Base-by-base conservation (phyloP, 805 yeast genomes). In the Helenozyma baotianmanensis region DNA sequence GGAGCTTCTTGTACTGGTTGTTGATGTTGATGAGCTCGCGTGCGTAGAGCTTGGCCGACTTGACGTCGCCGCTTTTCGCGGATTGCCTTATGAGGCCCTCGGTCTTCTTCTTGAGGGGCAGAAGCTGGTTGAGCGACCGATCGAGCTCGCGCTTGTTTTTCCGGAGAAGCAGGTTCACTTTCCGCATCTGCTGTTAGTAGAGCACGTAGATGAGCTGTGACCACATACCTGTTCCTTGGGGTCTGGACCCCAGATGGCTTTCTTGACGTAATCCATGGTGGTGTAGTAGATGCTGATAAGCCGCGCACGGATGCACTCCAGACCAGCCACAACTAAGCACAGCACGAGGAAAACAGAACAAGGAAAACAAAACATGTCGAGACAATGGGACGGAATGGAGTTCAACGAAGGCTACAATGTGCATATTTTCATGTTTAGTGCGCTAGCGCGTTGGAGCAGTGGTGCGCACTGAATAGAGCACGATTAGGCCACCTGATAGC, bases 241-340 rank as follows among this genome's bases (percentile, higher is more conserved):
- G 53, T 89, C 96, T 0, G 97, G 97, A 0, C 98, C 98, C 82
- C 94, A 90, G 23, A 90, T 80, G 4, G 89, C 84, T 54, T 81
- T 80, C 62, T 86, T 89, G 21, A 90, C 57, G 55, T 70, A 82
- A 53, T 90, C 87, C 97, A 90, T 90, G 17, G 25, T 19, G 22
- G 25, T 23, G 21, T n/a, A 19, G 16, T 17, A 8, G n/a, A n/a
- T n/a, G n/a, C n/a, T n/a, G n/a, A n/a, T n/a, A n/a, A n/a, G n/a
- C n/a, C n/a, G n/a, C n/a, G n/a, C n/a, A n/a, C n/a, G n/a, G n/a
- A n/a, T n/a, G n/a, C n/a, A n/a, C n/a, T n/a, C n/a, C n/a, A n/a
- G n/a, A n/a, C n/a, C n/a, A n/a, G n/a, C n/a, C n/a, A n/a, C n/a
- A n/a, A n/a, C n/a, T n/a, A n/a, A n/a, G n/a, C n/a, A n/a, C n/a